Evolutionary conservation across 2,329 filamentous ascomycete genomes (phyloP).

Genomic region (Geosmithia morbida): DNA sequence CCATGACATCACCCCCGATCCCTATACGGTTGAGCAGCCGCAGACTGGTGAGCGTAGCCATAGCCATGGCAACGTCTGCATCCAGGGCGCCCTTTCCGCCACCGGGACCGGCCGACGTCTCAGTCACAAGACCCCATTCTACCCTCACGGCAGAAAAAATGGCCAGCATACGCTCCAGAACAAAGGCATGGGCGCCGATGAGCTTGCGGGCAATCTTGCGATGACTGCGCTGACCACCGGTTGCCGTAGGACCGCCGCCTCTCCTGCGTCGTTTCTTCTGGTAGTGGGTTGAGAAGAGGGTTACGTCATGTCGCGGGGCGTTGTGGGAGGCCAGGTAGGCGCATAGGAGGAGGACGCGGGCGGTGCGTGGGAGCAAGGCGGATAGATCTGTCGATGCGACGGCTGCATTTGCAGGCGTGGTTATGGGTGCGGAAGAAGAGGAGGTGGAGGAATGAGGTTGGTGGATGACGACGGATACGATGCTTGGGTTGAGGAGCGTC

Average conservation of each 20-base stretch:
- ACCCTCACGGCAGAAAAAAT: slow-evolving; percentile 55
- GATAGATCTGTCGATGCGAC: slow-evolving; percentile 28
- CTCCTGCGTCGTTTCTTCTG: slow-evolving; percentile 30
- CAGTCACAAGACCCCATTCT: slow-evolving; percentile 31
- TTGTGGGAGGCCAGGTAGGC: slow-evolving; percentile 77
- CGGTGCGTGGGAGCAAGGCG: slow-evolving; percentile 52
- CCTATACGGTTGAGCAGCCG: slow-evolving; percentile 54
- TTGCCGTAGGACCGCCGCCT: slow-evolving; percentile 26
- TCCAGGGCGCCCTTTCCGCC: slow-evolving; percentile 22
- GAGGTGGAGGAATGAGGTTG: neutral
- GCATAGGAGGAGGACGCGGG: slow-evolving; percentile 59
- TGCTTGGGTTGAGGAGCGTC: slow-evolving; percentile 49
- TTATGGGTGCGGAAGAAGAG: neutral
- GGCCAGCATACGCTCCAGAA: slow-evolving; percentile 64
- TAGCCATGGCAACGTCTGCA: slow-evolving; percentile 44
- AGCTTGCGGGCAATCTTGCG: slow-evolving; percentile 65
- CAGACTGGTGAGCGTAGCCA: slow-evolving; percentile 61
- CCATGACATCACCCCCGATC: slow-evolving; percentile 41
- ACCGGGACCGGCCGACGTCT: neutral
- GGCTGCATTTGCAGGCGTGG: neutral
- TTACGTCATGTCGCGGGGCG: slow-evolving; percentile 54
- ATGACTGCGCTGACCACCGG: slow-evolving; percentile 31
- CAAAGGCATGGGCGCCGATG: slow-evolving; percentile 62
- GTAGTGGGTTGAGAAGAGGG: slow-evolving; percentile 62
- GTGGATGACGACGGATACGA: slow-evolving; percentile 23